Percentiles rank a stretch among this genome's conserved stretches.
These are phyloP conservation scores for Neurospora discreta DNA, from an alignment of 495 filamentous ascomycete genomes.

Conservation along the genomic window DNA sequence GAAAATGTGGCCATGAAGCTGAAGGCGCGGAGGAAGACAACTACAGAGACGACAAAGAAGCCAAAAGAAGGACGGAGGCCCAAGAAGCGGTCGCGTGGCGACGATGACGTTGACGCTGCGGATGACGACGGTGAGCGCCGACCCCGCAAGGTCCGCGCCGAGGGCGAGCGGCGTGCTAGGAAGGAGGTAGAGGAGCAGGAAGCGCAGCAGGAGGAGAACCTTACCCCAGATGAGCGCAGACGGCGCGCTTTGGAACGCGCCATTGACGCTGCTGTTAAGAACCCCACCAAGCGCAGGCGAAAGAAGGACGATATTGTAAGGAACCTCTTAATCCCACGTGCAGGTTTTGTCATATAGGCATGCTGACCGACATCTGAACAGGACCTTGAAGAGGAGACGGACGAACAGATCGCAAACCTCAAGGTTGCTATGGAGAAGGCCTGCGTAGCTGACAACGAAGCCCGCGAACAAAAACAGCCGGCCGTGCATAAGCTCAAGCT, in stretches of 20 bases:
- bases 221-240: conserved; percentile 57
- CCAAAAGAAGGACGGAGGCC: conserved; percentile 66
- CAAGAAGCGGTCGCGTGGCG: conserved; percentile 51
- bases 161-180: conserved; percentile 27
- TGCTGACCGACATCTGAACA: conserved; percentile 23
- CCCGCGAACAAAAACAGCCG: conserved; percentile 62
- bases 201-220: conserved; percentile 54
- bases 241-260: conserved; percentile 68
- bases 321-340: conserved; percentile 3
- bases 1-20: conserved; percentile 69
- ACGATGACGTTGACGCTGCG: conserved; percentile 45
- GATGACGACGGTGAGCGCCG: conserved; percentile 43
- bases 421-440: conserved; percentile 88
- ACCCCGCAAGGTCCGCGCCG: conserved; percentile 27
- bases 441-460: conserved; percentile 72
- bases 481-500: conserved; percentile 91
- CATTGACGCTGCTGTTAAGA: conserved; percentile 80
- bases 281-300: conserved; percentile 65
- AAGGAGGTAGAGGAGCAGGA: conserved; percentile 39
- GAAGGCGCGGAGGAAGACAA: conserved; percentile 59
- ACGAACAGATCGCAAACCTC: conserved; percentile 79
- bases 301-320: conserved; percentile 83
- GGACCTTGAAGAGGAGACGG: conserved; percentile 82
- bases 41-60: conserved; percentile 52
- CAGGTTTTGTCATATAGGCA: neutral